Conservation (phyloP, 1,284 basidiomycete species). For the Entoloma clypeatum region DNA sequence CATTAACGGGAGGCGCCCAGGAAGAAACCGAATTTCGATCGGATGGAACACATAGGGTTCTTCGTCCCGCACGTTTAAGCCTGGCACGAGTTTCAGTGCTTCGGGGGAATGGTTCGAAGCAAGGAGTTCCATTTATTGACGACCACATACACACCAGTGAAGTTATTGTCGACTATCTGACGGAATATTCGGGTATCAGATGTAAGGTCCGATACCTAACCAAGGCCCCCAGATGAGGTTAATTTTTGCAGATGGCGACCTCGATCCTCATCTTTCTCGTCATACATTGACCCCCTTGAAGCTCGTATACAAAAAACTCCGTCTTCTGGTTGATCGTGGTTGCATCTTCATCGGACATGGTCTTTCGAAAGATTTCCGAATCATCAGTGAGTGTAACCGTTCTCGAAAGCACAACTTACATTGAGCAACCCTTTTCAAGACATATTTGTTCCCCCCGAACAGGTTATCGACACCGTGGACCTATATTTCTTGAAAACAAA, state of each 20-base stretch:
- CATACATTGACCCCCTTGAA: slow-evolving; percentile 94
- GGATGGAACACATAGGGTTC: slow-evolving; percentile 90
- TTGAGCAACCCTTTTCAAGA: slow-evolving; percentile 47
- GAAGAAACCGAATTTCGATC: slow-evolving; percentile 95
- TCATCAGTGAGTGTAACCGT: slow-evolving; percentile 74
- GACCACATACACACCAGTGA: slow-evolving; percentile 98
- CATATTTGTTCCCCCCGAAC: slow-evolving; percentile 91
- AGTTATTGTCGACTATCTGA: slow-evolving; percentile 92
- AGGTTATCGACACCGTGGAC: slow-evolving; percentile 97
- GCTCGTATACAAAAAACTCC: slow-evolving; percentile 96
- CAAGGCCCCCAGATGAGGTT: neutral
- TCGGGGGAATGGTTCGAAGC: slow-evolving; percentile 76
- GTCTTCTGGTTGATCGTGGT: slow-evolving; percentile 88
- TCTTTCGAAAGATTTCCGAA: slow-evolving; percentile 98
- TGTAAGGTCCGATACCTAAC: slow-evolving; percentile 47
- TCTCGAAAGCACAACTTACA: neutral
- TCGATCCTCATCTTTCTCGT: slow-evolving; percentile 80
- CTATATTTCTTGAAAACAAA: slow-evolving; percentile 83
- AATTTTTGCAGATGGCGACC: slow-evolving; percentile 70
- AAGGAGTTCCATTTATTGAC: slow-evolving; percentile 92
- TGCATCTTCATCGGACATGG: slow-evolving; percentile 99
- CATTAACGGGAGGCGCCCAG: slow-evolving; percentile 34
- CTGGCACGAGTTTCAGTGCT: slow-evolving; percentile 94
- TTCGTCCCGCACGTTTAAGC: slow-evolving; percentile 88
- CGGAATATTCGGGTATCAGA: slow-evolving; percentile 94